phyloP scores from a whole-genome alignment of 2,329 filamentous ascomycete genomes.

The Myrmaecium sp. region DNA sequence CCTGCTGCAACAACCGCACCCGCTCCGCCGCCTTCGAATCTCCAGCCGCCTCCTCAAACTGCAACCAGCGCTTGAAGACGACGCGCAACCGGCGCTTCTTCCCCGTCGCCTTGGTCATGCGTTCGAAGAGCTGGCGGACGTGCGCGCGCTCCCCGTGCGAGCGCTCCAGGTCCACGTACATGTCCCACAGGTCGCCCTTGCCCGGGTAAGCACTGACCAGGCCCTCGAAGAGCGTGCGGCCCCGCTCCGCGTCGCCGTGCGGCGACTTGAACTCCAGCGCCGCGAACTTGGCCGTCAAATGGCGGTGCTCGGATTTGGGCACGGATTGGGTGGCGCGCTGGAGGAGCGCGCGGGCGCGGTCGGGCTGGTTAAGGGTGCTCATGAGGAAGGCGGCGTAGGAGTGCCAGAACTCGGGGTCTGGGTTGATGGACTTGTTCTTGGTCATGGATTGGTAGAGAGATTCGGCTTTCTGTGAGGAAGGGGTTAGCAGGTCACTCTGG shows the following conservation, averaged over 20 bases:
- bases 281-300: conserved; percentile 73
- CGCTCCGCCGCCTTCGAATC: conserved; percentile 52
- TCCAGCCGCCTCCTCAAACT: conserved; percentile 62
- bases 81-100: conserved; percentile 71
- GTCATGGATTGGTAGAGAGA: conserved; percentile 69
- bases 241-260: conserved; percentile 73
- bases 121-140: conserved; percentile 66
- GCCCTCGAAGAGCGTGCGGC: conserved; percentile 85
- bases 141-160: conserved; percentile 39
- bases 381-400: conserved; percentile 94
- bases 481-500: conserved; percentile 8
- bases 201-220: conserved; percentile 73
- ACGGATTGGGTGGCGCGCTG: conserved; percentile 74
- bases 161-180: conserved; percentile 69
- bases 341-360: conserved; percentile 61
- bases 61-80: conserved; percentile 84
- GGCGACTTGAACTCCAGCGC: conserved; percentile 77
- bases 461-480: conserved; percentile 57
- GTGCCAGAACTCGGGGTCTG: conserved; percentile 66
- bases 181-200: conserved; percentile 83
- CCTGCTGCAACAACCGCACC: conserved; percentile 52
- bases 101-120: conserved; percentile 46
- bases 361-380: conserved; percentile 50
- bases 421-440: conserved; percentile 69
- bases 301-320: conserved; percentile 48